Percentiles rank a stretch among this genome's conserved stretches.
Conservation (phyloP, 2,329 filamentous ascomycete genomes). For the Clonostachys solani region DNA sequence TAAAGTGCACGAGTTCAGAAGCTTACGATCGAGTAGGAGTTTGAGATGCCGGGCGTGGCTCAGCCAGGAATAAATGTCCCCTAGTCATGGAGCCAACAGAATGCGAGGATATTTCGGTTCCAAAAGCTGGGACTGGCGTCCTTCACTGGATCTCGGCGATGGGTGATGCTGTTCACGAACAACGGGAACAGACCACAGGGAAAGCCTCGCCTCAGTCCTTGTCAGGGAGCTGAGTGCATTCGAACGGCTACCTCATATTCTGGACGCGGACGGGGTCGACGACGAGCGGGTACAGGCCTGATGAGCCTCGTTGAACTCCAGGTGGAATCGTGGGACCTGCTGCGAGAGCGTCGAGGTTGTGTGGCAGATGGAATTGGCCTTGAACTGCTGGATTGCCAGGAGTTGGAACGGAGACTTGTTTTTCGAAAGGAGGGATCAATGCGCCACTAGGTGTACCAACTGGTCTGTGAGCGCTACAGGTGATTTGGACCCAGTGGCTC, state of each 20-base stretch:
- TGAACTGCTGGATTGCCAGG: background rate
- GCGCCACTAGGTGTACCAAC: background rate
- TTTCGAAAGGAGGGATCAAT: constrained; percentile 3
- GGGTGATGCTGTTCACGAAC: background rate
- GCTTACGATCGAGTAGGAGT: constrained; percentile 52
- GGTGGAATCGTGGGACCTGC: background rate
- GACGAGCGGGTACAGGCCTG: background rate
- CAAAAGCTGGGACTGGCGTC: too few species aligned
- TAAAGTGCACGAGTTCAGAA: background rate
- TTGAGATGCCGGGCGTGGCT: constrained; percentile 53
- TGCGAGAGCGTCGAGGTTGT: background rate
- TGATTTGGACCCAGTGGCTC: too few species aligned
- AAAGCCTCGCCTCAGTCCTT: constrained; percentile 45
- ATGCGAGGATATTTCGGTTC: background rate
- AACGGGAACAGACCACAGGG: background rate
- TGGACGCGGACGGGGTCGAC: constrained; percentile 15
- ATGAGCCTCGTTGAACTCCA: background rate
- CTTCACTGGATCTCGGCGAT: background rate
- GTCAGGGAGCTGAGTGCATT: constrained; percentile 55
- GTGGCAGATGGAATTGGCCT: background rate
- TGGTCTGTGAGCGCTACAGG: too few species aligned
- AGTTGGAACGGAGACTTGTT: constrained; percentile 2
- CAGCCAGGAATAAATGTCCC: constrained; percentile 52
- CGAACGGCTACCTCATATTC: constrained; percentile 55
- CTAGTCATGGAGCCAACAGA: constrained; percentile 24